These are phyloP conservation scores for Dioscorea alata DNA, from an alignment of 106 monocot species.

Conservation along the genomic window DNA sequence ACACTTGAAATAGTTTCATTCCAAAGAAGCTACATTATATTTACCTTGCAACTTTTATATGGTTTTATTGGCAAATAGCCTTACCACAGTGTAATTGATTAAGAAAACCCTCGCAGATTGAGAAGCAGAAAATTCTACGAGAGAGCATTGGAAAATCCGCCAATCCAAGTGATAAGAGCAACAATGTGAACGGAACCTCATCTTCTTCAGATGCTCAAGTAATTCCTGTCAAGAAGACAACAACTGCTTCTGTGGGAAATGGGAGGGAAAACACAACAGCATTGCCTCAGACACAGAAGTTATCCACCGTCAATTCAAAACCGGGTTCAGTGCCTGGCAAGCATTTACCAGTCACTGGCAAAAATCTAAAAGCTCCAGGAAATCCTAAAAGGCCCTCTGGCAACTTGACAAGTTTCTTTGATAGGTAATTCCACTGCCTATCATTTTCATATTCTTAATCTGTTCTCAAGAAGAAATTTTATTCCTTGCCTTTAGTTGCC, in stretches of 20 bases:
- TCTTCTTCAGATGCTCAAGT: conserved; percentile 1
- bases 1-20: no score
- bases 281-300: conserved; percentile 6
- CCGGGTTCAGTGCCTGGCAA: conserved; percentile 9
- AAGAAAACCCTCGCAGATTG: conserved; percentile 34
- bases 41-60: no score
- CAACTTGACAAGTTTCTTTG: conserved; percentile 54
- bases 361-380: conserved; percentile 13
- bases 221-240: conserved; percentile 1
- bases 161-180: conserved; percentile 14
- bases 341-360: conserved; percentile 2
- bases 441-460: no score
- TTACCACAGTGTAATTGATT: neutral
- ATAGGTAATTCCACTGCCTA: conserved; percentile 37
- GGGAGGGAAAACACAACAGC: conserved; percentile 3
- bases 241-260: conserved; percentile 3
- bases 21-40: no score
- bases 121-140: conserved; percentile 62
- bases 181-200: conserved; percentile 4
- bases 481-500: no score
- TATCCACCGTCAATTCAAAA: neutral
- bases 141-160: conserved; percentile 38
- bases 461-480: no score
- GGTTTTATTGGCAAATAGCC: no score
- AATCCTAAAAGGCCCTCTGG: conserved; percentile 20